Evolutionary conservation across 305 asterid genomes (phyloP).

Genomic region (Fraxinus xanthoxyloides): DNA sequence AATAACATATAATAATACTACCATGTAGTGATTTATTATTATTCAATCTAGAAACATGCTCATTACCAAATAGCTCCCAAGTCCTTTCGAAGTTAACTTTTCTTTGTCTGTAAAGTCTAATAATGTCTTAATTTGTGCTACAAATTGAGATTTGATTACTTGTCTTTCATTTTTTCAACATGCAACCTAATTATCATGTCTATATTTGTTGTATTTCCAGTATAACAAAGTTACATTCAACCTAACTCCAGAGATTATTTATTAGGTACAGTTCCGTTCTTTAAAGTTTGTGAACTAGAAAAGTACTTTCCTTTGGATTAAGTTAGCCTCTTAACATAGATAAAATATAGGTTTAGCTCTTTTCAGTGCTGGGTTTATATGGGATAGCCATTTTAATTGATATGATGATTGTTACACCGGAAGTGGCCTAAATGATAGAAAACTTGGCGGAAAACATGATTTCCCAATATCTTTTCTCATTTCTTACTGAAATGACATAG

Average conservation of each 20-base stretch:
- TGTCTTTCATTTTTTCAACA: conserved; percentile 17
- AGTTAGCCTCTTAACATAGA: too few species aligned
- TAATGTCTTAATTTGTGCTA: neutral
- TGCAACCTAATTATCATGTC: conserved; percentile 24
- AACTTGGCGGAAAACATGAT: conserved; percentile 10
- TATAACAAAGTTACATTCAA: conserved; percentile 89
- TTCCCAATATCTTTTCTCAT: neutral
- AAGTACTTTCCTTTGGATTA: too few species aligned
- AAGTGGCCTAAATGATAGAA: conserved; percentile 1
- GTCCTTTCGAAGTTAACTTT: conserved; percentile 12
- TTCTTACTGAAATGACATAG: conserved; percentile 5
- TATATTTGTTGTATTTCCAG: conserved; percentile 48
- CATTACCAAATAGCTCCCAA: neutral
- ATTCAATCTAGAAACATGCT: neutral
- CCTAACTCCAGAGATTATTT: conserved; percentile 39
- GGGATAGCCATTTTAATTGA: neutral
- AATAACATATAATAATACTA: too few species aligned
- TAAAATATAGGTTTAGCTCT: neutral
- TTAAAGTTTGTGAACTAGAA: too few species aligned
- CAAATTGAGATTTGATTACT: neutral
- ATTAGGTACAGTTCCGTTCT: too few species aligned
- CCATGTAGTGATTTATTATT: too few species aligned
- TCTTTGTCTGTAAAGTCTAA: neutral
- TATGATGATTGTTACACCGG: neutral
- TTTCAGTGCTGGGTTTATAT: neutral